Base-by-base conservation (phyloP, 495 filamentous ascomycete species). In the Achaetomiella virescens region DNA sequence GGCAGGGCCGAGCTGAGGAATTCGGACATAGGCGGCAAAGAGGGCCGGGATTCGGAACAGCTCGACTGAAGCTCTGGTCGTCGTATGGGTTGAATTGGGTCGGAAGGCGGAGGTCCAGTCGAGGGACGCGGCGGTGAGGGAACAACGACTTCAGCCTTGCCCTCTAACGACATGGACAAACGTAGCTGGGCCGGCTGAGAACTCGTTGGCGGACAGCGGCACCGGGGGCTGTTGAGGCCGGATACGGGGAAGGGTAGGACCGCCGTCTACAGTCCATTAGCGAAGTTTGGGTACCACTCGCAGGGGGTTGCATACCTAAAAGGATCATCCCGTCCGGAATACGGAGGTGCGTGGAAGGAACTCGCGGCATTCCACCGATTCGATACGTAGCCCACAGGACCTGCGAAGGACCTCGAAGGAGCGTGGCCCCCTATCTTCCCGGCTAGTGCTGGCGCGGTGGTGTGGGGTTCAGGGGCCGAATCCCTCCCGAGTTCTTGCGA, bases 151-250 rank as follows among this genome's bases (percentile, higher is more conserved):
- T 89, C 84, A 2, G 90, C 91, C 63, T 88, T 88, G 50, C 91
- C 91, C 52, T 95, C 89, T 46, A 87, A 77, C 18, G 88, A 91
- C 56, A 89, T 71, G 0, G 88, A 90, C 48, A 96, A 64, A 42
- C 84, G 75, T 29, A 88, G 70, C 31, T 70, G 71, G 14, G 82
- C 83, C 5, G 73, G 71, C 15, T 68, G 65, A 3, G 70, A 66
- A 27, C 63, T 63, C 29, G 67, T 5, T 55, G 61, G 1, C 67
- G 64, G 65, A 53, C 40, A 67, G 48, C 24, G 62, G 6, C 61
- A 31, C 6, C 58, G 1, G 49, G 43, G 40, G 66, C 61, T n/a
- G 38, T 49, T 14, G 64, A 42, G 9, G 61, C 60, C 2, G 73
- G 69, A 48, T 63, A 65, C n/a, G 68, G 60, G 31, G 73, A 73